Percentiles rank a stretch among this genome's conserved stretches.
phyloP scores from a whole-genome alignment of 495 filamentous ascomycete genomes.

The Aspergillus funiculosus region DNA sequence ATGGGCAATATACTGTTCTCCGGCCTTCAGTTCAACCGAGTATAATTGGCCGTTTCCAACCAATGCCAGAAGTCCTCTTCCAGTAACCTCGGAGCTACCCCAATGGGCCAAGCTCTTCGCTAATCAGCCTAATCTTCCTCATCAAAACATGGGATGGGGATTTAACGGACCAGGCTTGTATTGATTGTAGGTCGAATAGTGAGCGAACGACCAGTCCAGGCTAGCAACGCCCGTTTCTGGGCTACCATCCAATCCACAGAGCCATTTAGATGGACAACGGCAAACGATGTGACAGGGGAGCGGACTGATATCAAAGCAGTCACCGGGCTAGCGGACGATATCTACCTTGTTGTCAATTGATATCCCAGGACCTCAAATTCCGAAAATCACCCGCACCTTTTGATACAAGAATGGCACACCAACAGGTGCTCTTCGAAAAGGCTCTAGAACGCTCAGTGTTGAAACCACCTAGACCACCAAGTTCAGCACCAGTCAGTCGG shows the following conservation, averaged over 20 bases:
- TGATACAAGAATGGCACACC: conserved; percentile 95
- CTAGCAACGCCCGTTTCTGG: conserved; percentile 77
- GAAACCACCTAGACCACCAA: conserved; percentile 67
- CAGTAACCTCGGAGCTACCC: conserved; percentile 83
- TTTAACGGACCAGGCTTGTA: conserved; percentile 53
- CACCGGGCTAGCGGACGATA: conserved; percentile 78
- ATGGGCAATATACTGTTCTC: conserved; percentile 83
- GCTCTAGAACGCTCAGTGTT: conserved; percentile 79
- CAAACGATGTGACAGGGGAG: conserved; percentile 75
- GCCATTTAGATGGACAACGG: conserved; percentile 82
- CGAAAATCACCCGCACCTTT: conserved; percentile 36
- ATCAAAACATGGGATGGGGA: not conserved
- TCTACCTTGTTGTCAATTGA: conserved; percentile 33
- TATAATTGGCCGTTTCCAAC: conserved; percentile 82
- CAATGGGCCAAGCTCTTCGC: conserved; percentile 72
- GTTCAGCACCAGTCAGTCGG: not conserved
- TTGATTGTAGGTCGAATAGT: conserved; percentile 68
- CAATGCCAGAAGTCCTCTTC: conserved; percentile 78
- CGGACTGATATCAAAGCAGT: conserved; percentile 83
- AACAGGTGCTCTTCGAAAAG: conserved; percentile 66
- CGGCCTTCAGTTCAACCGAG: conserved; percentile 66
- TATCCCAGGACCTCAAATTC: not conserved
- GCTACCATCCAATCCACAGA: conserved; percentile 94
- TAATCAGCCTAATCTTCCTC: conserved; percentile 34
- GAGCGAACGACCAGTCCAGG: conserved; percentile 92